Conservation (phyloP, 495 filamentous ascomycete genomes). For the Geoglossum glabrum region DNA sequence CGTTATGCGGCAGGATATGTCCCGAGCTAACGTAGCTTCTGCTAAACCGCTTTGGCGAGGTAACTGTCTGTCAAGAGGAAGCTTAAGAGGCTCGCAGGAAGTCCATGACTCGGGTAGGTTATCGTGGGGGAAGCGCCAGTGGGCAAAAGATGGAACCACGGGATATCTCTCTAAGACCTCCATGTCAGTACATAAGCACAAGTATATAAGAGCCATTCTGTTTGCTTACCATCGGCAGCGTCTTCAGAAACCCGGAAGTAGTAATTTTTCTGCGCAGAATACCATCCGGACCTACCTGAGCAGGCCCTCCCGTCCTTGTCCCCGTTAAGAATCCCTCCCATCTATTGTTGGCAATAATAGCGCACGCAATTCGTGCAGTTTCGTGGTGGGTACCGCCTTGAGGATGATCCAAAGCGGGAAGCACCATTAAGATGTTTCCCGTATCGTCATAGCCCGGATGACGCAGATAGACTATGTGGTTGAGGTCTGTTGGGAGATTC, state of each 20-base stretch:
- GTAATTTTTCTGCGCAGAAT: conserved; percentile 4
- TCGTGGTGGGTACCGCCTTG: conserved; percentile 3
- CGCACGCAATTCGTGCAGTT: conserved; percentile 6
- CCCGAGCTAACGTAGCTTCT: conserved; percentile 1
- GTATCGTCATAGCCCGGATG: conserved; percentile 5
- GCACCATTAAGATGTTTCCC: conserved; percentile 3
- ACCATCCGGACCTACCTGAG: conserved; percentile 2
- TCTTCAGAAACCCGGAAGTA: neutral
- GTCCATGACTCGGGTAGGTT: neutral
- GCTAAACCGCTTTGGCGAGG: conserved; percentile 2
- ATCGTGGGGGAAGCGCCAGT: neutral
- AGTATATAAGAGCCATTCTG: neutral
- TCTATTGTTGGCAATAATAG: conserved; percentile 6
- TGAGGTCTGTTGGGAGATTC: conserved; percentile 4
- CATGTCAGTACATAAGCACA: neutral
- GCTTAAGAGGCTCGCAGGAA: neutral
- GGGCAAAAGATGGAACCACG: neutral
- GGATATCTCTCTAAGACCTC: neutral
- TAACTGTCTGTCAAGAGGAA: neutral
- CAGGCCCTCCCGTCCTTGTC: neutral
- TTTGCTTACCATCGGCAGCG: neutral
- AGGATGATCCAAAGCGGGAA: conserved; percentile 5
- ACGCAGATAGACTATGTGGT: conserved; percentile 1
- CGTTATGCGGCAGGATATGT: conserved; percentile 3
- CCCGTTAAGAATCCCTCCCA: neutral